Evolutionary conservation across 2,329 filamentous ascomycete species (phyloP), one percentile per base, ranked within the genome.

Genomic region (Sarocladium kiliense): DNA sequence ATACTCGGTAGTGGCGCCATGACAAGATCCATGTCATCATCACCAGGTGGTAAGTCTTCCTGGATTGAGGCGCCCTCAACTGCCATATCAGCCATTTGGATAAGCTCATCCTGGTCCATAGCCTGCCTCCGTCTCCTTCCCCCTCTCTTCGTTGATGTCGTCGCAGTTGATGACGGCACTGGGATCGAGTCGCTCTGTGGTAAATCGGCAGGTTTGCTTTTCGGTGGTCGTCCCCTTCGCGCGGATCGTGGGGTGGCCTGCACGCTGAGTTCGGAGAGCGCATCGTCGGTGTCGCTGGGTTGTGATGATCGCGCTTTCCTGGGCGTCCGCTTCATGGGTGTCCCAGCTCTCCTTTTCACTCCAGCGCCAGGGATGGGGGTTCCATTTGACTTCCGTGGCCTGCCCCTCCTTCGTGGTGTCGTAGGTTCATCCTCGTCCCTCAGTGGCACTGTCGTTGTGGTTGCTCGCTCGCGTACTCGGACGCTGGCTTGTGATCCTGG

Each of bases 391-490:
- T 73, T 76, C 45, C 77, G 75, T 30, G 76, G 76, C 14, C 77
- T 73, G 5, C 76, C 75, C 55, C 75, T 71, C 53, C 69, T 67
- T 61, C 66, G 72, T 4, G 77, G 77, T 3, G 75, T 74, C 41
- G 63, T 59, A n/a, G 47, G 47, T 36, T 54, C 61, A 39, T 42
- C 55, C 26, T 68, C 63, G 19, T 68, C 74, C 54, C 73, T 77
- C 55, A 84, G 65, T 4, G 80, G 81, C 3, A 84, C 71, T 1
- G 72, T 77, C 0, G 75, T 79, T 0, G 79, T 81, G 1, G 74
- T 77, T 3, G 72, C 37, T 69, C 66, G 55, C 68, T 39, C 68
- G 16, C 68, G 70, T 39, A 36, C 26, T 49, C 54, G 25, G 23
- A 21, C 26, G 34, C 26, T 36, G 37, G 39, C 41, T 21, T 23